These are phyloP conservation scores for Penicillium sp. DNA, from an alignment of 2,329 filamentous ascomycete species.

Conservation along the genomic window DNA sequence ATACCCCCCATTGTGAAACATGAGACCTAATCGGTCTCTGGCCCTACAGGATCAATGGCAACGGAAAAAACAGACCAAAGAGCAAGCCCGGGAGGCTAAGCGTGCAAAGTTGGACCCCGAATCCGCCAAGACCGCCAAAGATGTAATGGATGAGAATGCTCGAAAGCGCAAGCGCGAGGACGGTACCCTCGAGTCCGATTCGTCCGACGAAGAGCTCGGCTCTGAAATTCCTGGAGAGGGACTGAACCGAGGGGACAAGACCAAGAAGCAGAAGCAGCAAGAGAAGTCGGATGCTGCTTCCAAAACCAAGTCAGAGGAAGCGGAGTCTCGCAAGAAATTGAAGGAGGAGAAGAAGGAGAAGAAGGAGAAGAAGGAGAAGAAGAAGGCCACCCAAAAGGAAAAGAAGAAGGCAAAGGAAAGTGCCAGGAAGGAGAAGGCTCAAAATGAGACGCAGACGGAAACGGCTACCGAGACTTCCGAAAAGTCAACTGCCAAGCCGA, in stretches of 20 bases:
- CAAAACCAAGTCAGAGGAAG: slow-evolving; percentile 29
- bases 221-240: slow-evolving; percentile 58
- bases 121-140: slow-evolving; percentile 83
- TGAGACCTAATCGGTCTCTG: slow-evolving; percentile 14
- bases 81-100: slow-evolving; percentile 75
- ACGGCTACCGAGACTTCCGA: slow-evolving; percentile 15
- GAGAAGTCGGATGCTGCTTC: slow-evolving; percentile 24
- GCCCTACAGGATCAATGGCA: slow-evolving; percentile 77
- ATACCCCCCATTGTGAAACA: slow-evolving; percentile 7
- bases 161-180: slow-evolving; percentile 73
- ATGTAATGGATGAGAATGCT: slow-evolving; percentile 83
- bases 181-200: slow-evolving; percentile 48
- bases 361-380: slow-evolving; percentile 32
- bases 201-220: slow-evolving; percentile 44
- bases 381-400: slow-evolving; percentile 50
- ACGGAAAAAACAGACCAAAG: slow-evolving; percentile 92
- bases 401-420: slow-evolving; percentile 45
- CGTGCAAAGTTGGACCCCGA: slow-evolving; percentile 87
- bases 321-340: slow-evolving; percentile 35
- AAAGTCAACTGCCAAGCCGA: slow-evolving; percentile 22
- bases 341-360: slow-evolving; percentile 42
- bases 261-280: slow-evolving; percentile 55
- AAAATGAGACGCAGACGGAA: slow-evolving; percentile 25
- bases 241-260: slow-evolving; percentile 48
- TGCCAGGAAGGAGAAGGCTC: slow-evolving; percentile 32